Base-by-base conservation (phyloP, 129 eudicot genomes). In the Lonicera japonica region DNA sequence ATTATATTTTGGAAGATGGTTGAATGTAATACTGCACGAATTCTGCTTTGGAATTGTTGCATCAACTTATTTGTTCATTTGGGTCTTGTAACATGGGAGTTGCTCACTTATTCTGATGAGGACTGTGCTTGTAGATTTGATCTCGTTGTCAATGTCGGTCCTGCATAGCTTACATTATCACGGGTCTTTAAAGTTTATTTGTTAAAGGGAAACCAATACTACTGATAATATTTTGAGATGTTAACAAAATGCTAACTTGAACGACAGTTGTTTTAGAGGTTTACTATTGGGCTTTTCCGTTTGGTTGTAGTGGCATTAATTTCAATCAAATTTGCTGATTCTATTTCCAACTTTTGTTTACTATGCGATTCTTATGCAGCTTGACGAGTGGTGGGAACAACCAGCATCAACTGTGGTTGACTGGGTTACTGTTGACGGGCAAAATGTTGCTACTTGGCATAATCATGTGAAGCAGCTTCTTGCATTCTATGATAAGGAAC, bases 301-400 rank as follows among this genome's bases (percentile, higher is more conserved):
- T 29, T 29, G 36, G 36, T 29, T 2, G 6, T 29, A 29, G 4
- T 6, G 36, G 16, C 50, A 43, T 43, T 38, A 38, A 5, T 38
- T 38, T 38, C 43, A 38, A 10, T 38, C 43, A 38, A 5, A 25
- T 57, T 58, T 10, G 15, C 63, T 36, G 8, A 15, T 54, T 54
- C 0, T 29, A 11, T 38, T 9, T 16, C 22, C 19, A 25, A 25
- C 5, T 3, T 58, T 23, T 56, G 5, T 4, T 4, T 38, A 38
- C 18, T 39, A 23, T 53, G 72, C 50, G 34, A 54, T 78, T 54
- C 5, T 60, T 20, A 36, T 79, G 70, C 77, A 88, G 96, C 96
- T 88, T 61, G 99, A 82, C 64, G 99, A 94, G 52, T 94, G 99
- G 99, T 94, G 99, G 99, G 99, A 94, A 76, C 99, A 94, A 70